These are phyloP conservation scores for Leccinum barrowsii DNA, from an alignment of 768 basidiomycete genomes.

Conservation along the genomic window DNA sequence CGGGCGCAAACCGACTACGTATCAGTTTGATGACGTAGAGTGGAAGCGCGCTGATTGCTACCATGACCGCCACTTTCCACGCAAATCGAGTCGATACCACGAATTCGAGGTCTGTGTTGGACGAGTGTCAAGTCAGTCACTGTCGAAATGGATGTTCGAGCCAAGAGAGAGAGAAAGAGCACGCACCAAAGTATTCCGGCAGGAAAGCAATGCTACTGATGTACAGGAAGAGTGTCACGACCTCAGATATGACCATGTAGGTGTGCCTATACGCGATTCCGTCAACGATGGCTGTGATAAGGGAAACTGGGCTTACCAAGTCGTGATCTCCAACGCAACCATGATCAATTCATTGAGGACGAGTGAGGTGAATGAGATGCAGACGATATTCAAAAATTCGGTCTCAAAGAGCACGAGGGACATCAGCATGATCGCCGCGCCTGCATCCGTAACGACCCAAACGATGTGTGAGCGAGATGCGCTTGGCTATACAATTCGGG, in stretches of 20 bases:
- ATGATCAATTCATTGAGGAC: slow-evolving; percentile 97
- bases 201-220: slow-evolving; percentile 88
- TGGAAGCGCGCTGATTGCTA: slow-evolving; percentile 90
- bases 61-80: slow-evolving; percentile 95
- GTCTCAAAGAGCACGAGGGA: slow-evolving; percentile 94
- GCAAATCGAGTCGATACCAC: slow-evolving; percentile 84
- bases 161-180: neutral
- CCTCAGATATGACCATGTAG: slow-evolving; percentile 91
- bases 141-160: neutral
- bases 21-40: slow-evolving; percentile 88
- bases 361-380: slow-evolving; percentile 95
- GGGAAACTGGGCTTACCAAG: slow-evolving; percentile 58
- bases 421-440: slow-evolving; percentile 98
- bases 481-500: neutral
- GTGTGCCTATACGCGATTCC: slow-evolving; percentile 60
- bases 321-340: slow-evolving; percentile 97
- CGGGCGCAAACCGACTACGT: slow-evolving; percentile 82
- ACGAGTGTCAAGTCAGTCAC: neutral
- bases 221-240: slow-evolving; percentile 87
- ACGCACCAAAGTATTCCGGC: slow-evolving; percentile 93
- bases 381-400: slow-evolving; percentile 96
- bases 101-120: slow-evolving; percentile 77
- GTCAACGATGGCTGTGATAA: neutral
- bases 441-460: slow-evolving; percentile 35
- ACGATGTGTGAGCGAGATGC: neutral